Percentiles rank a stretch among this genome's conserved stretches.
Evolutionary conservation across 306 rosid species (phyloP).

Genomic region (Sicyos baderoa): DNA sequence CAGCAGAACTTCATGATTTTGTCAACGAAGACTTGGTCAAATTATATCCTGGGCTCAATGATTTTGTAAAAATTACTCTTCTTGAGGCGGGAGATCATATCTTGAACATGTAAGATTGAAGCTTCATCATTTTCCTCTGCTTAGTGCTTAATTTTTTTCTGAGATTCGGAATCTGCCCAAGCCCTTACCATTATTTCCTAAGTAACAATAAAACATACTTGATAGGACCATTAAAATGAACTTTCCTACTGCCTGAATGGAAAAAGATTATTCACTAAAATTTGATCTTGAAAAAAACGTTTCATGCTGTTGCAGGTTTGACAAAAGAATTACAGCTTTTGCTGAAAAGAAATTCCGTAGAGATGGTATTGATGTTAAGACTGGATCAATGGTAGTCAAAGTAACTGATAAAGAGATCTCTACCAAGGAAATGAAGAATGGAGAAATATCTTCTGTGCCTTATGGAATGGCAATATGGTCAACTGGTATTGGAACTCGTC

Average conservation of each 20-base stretch:
- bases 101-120: slow-evolving; percentile 61
- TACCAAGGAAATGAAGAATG: slow-evolving; percentile 72
- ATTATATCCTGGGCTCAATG: slow-evolving; percentile 67
- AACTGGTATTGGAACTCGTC: slow-evolving; percentile 92
- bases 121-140: background rate
- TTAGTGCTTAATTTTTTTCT: background rate
- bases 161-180: background rate
- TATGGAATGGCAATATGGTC: slow-evolving; percentile 99
- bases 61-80: slow-evolving; percentile 68
- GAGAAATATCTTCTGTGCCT: slow-evolving; percentile 51
- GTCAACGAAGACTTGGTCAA: slow-evolving; percentile 70
- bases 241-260: slow-evolving; percentile 4
- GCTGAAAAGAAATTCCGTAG: slow-evolving; percentile 80
- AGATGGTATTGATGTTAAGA: slow-evolving; percentile 78
- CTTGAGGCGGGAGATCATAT: slow-evolving; percentile 89
- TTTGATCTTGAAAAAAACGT: background rate
- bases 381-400: slow-evolving; percentile 93
- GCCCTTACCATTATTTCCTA: background rate
- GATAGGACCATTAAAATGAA: background rate
- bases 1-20: slow-evolving; percentile 91
- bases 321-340: slow-evolving; percentile 85
- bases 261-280: background rate
- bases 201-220: background rate
- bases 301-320: slow-evolving; percentile 55
- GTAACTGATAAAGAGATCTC: slow-evolving; percentile 72